A percentile compares a stretch with the other conserved stretches of the same genome.
Conservation (phyloP, 2,329 filamentous ascomycete species). For the Alternaria triticimaculans region DNA sequence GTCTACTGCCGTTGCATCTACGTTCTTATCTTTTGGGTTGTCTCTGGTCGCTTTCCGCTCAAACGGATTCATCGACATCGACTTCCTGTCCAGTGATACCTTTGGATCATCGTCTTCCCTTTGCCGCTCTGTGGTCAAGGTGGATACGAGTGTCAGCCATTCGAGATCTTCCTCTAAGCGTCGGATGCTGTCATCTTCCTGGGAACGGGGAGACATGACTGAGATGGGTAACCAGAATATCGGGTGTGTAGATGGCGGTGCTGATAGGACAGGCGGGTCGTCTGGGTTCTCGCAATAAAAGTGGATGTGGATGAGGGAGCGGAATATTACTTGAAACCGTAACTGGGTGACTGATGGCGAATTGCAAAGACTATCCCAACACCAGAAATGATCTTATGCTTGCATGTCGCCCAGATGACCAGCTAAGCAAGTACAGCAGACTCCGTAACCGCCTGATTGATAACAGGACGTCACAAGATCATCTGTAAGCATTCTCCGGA, state of each 20-base stretch:
- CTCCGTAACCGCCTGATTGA: background rate
- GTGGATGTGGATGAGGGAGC: too few species aligned
- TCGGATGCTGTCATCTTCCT: too few species aligned
- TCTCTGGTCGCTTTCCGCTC: background rate
- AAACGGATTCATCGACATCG: background rate
- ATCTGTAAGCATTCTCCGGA: background rate
- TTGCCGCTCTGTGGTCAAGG: background rate
- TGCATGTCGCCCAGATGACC: background rate
- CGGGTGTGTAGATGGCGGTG: too few species aligned
- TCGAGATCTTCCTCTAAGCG: too few species aligned
- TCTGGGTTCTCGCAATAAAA: too few species aligned
- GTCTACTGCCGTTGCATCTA: background rate
- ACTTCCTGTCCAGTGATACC: background rate
- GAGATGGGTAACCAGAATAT: too few species aligned
- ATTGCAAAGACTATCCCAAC: background rate
- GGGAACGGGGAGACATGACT: background rate
- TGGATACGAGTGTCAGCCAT: too few species aligned
- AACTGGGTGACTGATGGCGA: background rate
- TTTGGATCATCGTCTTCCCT: background rate
- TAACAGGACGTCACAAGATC: background rate
- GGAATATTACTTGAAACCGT: too few species aligned
- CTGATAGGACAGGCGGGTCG: too few species aligned
- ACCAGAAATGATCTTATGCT: background rate
- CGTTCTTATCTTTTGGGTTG: background rate
- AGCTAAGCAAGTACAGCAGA: background rate